phyloP scores from a whole-genome alignment of 768 basidiomycete genomes.

The Trametes cinnabarina region DNA sequence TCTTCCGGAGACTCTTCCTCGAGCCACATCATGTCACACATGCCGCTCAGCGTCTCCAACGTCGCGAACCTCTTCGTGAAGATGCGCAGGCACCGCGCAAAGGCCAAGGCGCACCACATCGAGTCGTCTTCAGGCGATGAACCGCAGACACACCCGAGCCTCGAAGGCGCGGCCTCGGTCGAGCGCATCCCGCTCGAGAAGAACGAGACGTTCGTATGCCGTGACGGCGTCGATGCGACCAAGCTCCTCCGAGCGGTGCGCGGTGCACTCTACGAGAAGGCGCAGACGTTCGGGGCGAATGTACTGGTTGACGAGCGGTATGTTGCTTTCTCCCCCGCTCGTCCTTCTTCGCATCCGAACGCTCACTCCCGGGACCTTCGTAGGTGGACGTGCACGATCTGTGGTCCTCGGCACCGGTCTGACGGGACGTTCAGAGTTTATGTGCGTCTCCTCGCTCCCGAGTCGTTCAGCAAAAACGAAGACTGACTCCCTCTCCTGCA shows the following conservation, averaged over 20 bases:
- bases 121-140: slow-evolving; percentile 36
- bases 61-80: slow-evolving; percentile 57
- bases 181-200: slow-evolving; percentile 35
- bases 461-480: not conserved
- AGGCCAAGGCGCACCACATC: slow-evolving; percentile 29
- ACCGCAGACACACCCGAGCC: slow-evolving; percentile 37
- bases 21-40: slow-evolving; percentile 1
- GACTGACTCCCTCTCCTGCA: slow-evolving; percentile 26
- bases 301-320: slow-evolving; percentile 70
- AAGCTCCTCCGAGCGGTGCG: slow-evolving; percentile 59
- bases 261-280: slow-evolving; percentile 47
- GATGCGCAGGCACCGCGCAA: slow-evolving; percentile 40
- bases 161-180: slow-evolving; percentile 31
- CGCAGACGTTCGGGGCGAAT: slow-evolving; percentile 50
- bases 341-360: not conserved
- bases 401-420: slow-evolving; percentile 46
- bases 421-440: slow-evolving; percentile 59
- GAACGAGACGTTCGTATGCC: slow-evolving; percentile 52
- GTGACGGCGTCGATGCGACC: slow-evolving; percentile 58
- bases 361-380: no score
- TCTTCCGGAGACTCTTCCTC: slow-evolving; percentile 15
- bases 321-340: slow-evolving; percentile 31
- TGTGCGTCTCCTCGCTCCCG: slow-evolving; percentile 37
- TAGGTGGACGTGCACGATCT: slow-evolving; percentile 70
- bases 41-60: slow-evolving; percentile 26